Evolutionary conservation across 345 rosid species (phyloP).

Genomic region (Isatis tinctoria): DNA sequence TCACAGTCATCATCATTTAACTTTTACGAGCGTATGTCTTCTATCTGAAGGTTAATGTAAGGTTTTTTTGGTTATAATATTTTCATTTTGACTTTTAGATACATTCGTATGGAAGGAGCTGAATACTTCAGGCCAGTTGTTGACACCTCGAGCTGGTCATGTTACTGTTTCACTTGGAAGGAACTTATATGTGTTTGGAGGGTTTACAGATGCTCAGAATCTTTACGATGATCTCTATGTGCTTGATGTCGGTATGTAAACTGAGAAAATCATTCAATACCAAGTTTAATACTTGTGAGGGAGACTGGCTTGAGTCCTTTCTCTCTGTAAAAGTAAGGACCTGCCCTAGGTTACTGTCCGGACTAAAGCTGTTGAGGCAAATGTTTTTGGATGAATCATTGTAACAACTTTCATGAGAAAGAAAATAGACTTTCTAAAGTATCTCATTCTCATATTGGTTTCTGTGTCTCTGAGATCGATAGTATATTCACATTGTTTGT

Average conservation of each 20-base stretch:
- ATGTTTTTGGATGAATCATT: neutral
- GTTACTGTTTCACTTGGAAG: conserved; percentile 82
- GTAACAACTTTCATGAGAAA: neutral
- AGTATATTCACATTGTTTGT: conserved; percentile 6
- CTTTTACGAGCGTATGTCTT: conserved; percentile 9
- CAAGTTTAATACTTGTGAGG: neutral
- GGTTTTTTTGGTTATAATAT: neutral
- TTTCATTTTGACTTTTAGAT: conserved; percentile 41
- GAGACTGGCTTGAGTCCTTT: neutral
- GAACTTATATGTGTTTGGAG: conserved; percentile 88
- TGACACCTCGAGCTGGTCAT: conserved; percentile 98
- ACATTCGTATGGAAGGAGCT: conserved; percentile 89
- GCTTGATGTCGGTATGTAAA: conserved; percentile 81
- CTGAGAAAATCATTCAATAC: neutral
- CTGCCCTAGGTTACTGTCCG: neutral
- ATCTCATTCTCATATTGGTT: neutral
- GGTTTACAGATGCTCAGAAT: conserved; percentile 92
- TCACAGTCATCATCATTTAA: neutral
- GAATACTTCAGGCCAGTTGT: conserved; percentile 62
- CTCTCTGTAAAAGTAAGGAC: neutral
- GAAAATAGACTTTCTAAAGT: neutral
- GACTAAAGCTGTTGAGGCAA: neutral
- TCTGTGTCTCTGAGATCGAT: neutral
- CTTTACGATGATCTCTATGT: conserved; percentile 78
- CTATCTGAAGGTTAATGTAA: neutral